These are phyloP conservation scores for Saksenaea oblongispora DNA, from an alignment of 371 early-diverging fungal species.

Conservation along the genomic window DNA sequence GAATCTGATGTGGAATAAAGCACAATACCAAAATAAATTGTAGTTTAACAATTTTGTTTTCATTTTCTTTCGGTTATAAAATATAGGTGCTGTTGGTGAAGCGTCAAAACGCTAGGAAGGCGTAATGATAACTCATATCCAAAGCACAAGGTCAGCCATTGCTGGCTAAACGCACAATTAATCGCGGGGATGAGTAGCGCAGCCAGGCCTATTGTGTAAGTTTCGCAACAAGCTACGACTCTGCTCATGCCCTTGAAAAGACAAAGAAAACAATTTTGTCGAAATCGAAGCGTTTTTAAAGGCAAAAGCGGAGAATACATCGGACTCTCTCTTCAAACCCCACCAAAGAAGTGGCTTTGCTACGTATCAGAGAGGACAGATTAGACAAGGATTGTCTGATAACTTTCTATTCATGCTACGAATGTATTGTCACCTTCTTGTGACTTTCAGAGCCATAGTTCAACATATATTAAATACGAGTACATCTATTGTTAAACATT, in stretches of 20 bases:
- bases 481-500: too few relatives aligned
- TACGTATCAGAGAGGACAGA: neutral
- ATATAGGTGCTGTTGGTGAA: slow-evolving; percentile 5
- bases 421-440: too few relatives aligned
- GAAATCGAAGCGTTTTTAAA: neutral
- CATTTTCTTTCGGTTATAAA: neutral
- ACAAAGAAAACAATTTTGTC: slow-evolving; percentile 5
- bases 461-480: too few relatives aligned
- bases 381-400: too few relatives aligned
- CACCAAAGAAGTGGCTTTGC: neutral
- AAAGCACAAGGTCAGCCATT: slow-evolving; percentile 12
- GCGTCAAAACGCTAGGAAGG: slow-evolving; percentile 5
- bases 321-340: neutral
- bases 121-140: slow-evolving; percentile 11
- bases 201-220: slow-evolving; percentile 21
- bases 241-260: slow-evolving; percentile 24
- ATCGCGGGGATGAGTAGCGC: slow-evolving; percentile 27
- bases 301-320: neutral
- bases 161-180: slow-evolving; percentile 3
- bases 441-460: too few relatives aligned
- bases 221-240: slow-evolving; percentile 21
- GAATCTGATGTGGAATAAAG: slow-evolving; percentile 35
- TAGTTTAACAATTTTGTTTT: neutral
- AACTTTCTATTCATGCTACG: too few relatives aligned
- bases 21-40: neutral